Conservation (phyloP, 2,329 filamentous ascomycete genomes). For the Drechslerella stenobrocha region DNA sequence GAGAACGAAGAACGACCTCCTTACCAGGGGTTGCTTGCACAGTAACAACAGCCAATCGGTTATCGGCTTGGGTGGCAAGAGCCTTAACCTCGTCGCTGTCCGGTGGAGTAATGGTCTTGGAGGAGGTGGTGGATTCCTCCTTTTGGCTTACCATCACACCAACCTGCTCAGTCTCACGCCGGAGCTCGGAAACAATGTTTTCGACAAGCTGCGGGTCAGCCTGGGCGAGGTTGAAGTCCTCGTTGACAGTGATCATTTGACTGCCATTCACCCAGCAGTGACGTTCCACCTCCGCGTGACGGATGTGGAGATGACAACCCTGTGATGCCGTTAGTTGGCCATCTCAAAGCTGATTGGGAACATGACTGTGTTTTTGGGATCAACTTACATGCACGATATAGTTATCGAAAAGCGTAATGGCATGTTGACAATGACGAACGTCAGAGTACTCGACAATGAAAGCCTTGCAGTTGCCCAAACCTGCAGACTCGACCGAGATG, state of each 20-base stretch:
- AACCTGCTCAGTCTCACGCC: too few species aligned
- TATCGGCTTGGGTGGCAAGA: too few species aligned
- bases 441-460: constrained; percentile 51
- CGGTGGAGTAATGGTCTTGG: too few species aligned
- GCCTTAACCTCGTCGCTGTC: too few species aligned
- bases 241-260: constrained; percentile 57
- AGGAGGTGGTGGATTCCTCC: too few species aligned
- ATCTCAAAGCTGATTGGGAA: constrained; percentile 36
- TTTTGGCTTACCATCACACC: too few species aligned
- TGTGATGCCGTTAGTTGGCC: constrained; percentile 53
- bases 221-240: constrained; percentile 65
- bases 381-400: constrained; percentile 28
- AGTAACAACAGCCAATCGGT: too few species aligned
- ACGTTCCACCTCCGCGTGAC: constrained; percentile 48
- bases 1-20: too few species aligned
- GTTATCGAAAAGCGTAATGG: constrained; percentile 58
- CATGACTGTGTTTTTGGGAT: constrained; percentile 54
- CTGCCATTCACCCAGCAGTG: constrained; percentile 49
- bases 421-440: constrained; percentile 56
- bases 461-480: constrained; percentile 34
- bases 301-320: constrained; percentile 54
- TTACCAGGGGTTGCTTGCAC: too few species aligned
- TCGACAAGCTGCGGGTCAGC: too few species aligned
- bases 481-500: too few species aligned
- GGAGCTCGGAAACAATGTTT: too few species aligned